Evolutionary conservation across 257 asterid species (phyloP).

Genomic region (Linaria vulgaris): DNA sequence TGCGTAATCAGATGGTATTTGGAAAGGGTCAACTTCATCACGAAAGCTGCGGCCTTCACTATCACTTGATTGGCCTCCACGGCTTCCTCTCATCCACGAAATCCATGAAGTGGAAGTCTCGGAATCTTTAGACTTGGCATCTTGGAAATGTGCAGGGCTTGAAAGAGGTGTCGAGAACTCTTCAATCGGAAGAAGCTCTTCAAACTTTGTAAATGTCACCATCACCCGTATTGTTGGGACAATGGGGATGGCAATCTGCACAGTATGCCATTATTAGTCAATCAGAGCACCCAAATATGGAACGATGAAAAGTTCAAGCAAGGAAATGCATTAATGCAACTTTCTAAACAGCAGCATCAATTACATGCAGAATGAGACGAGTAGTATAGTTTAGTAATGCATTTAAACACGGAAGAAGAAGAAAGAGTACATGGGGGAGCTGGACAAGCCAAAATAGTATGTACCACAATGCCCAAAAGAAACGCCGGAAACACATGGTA

Average conservation of each 20-base stretch:
- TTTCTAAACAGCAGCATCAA: no score
- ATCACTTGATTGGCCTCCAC: conserved; percentile 75
- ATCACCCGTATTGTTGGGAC: conserved; percentile 96
- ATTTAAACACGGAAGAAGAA: no score
- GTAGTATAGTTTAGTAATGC: no score
- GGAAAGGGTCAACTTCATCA: conserved; percentile 89
- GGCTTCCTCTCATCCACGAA: conserved; percentile 95
- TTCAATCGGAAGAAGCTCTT: conserved; percentile 90
- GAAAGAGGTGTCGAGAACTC: conserved; percentile 94
- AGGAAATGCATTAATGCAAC: no score
- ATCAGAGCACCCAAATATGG: conserved; percentile 5
- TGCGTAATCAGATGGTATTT: conserved; percentile 78
- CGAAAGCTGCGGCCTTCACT: conserved; percentile 73
- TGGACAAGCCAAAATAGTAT: no score
- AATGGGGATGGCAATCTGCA: conserved; percentile 88
- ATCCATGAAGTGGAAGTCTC: conserved; percentile 81
- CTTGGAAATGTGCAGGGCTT: conserved; percentile 85
- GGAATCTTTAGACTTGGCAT: conserved; percentile 64
- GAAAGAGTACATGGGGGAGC: no score
- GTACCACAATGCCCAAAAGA: no score
- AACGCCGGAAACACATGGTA: no score
- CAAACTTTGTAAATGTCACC: conserved; percentile 91
- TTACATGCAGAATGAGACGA: no score
- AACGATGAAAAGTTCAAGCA: no score
- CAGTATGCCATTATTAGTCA: conserved; percentile 26